A percentile compares a stretch with the other conserved stretches of the same genome.
phyloP scores from a whole-genome alignment of 169 alveolate genomes.

The Eimeria nieschulzi region DNA sequence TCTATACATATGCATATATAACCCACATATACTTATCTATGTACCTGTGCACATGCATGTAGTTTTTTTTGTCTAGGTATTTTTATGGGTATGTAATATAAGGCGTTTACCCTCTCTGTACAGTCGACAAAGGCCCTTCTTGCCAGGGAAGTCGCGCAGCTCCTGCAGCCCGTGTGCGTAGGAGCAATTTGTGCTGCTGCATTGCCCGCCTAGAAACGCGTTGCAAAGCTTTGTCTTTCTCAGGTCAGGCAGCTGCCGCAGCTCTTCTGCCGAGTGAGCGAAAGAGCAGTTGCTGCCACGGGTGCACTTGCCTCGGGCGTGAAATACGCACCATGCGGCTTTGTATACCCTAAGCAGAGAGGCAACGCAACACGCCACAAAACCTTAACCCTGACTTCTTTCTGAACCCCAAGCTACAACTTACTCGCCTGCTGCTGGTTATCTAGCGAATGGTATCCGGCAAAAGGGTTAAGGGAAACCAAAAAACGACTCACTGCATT shows the following conservation, averaged over 20 bases:
- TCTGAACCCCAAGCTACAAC: background rate
- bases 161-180: conserved; percentile 78
- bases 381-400: background rate
- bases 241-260: conserved; percentile 74
- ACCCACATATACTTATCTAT: too few relatives aligned
- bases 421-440: background rate
- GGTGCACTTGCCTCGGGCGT: conserved; percentile 72
- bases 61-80: too few relatives aligned
- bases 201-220: conserved; percentile 57
- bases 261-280: conserved; percentile 75
- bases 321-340: conserved; percentile 66
- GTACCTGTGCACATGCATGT: too few relatives aligned
- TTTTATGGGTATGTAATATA: too few relatives aligned
- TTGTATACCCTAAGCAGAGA: conserved; percentile 69
- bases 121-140: conserved; percentile 68
- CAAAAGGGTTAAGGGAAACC: background rate
- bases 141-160: conserved; percentile 74
- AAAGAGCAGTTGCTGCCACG: conserved; percentile 75
- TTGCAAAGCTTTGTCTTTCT: conserved; percentile 73
- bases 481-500: conserved; percentile 9
- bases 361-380: background rate
- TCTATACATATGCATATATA: too few relatives aligned
- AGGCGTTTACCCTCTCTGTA: conserved; percentile 64
- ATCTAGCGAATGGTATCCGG: background rate
- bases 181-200: conserved; percentile 64